These are phyloP conservation scores for Breviolum minutum DNA, from an alignment of 73 alveolate species.

Conservation along the genomic window DNA sequence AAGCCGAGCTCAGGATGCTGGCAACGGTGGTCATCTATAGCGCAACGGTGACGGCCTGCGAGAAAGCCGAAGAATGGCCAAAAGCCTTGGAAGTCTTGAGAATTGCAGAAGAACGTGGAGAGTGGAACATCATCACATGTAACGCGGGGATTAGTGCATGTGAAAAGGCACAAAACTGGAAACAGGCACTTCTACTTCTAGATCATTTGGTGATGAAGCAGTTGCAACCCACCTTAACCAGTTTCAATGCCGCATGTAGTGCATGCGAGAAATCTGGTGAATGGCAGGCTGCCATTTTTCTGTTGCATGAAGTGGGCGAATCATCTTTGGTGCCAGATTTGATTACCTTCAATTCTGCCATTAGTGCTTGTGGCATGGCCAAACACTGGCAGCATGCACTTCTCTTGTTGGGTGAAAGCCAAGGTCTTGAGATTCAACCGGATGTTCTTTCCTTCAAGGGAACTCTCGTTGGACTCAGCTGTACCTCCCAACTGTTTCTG, in stretches of 20 bases:
- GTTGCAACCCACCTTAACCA: conserved; percentile 13
- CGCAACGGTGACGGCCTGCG: conserved; percentile 41
- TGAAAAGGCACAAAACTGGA: conserved; percentile 13
- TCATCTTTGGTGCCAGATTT: neutral
- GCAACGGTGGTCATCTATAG: conserved; percentile 38
- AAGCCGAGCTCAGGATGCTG: neutral
- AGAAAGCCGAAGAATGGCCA: conserved; percentile 10
- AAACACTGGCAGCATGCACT: neutral
- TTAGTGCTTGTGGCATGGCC: neutral
- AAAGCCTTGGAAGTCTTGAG: neutral
- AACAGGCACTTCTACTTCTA: neutral
- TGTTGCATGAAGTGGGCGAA: neutral
- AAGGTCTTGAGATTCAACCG: neutral
- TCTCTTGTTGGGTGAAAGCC: neutral
- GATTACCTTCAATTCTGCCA: conserved; percentile 26
- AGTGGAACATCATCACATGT: conserved; percentile 34
- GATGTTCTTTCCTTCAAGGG: conserved; percentile 43
- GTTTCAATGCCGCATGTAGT: conserved; percentile 23
- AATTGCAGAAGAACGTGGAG: neutral
- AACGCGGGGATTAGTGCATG: conserved; percentile 42
- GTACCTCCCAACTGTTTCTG: too few relatives aligned
- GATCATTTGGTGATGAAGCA: neutral
- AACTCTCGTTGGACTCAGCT: neutral
- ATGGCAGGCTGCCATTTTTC: neutral
- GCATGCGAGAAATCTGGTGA: conserved; percentile 43